These are phyloP conservation scores for Golubevia pallescens DNA, from an alignment of 1,284 basidiomycete species.

Conservation along the genomic window DNA sequence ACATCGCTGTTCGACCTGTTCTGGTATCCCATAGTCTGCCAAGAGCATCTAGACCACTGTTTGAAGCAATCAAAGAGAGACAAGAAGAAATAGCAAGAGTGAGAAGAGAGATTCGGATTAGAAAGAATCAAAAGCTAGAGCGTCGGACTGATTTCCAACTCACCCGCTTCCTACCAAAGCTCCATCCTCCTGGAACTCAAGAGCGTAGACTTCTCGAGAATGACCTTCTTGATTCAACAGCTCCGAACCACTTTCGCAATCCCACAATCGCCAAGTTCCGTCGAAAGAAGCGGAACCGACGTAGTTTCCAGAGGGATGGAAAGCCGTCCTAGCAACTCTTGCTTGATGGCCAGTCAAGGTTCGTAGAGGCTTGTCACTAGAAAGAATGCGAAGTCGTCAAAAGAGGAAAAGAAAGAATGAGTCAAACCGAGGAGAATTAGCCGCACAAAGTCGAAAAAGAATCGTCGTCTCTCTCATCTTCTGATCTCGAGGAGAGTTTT, in stretches of 20 bases:
- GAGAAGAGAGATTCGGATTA: background rate
- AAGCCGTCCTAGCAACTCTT: conserved; percentile 49
- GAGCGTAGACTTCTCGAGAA: conserved; percentile 52
- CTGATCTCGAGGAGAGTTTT: no score
- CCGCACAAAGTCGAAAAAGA: no score
- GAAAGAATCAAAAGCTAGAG: background rate
- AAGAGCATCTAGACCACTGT: conserved; percentile 54
- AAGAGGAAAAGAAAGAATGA: background rate
- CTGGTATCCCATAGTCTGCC: conserved; percentile 60
- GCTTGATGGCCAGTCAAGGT: conserved; percentile 49
- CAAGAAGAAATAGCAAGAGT: background rate
- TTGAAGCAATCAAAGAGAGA: background rate
- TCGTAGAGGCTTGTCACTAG: conserved; percentile 33
- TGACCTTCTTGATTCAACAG: conserved; percentile 57
- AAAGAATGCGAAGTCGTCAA: background rate
- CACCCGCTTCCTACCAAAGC: conserved; percentile 47
- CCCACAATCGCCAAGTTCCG: conserved; percentile 62
- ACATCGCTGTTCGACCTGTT: conserved; percentile 57
- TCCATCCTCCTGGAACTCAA: conserved; percentile 62
- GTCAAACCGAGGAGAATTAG: background rate
- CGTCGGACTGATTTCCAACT: background rate
- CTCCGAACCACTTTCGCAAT: conserved; percentile 29
- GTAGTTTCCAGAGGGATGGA: conserved; percentile 53
- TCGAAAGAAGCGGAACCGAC: conserved; percentile 57
- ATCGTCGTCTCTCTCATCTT: no score